phyloP scores from a whole-genome alignment of 2,329 filamentous ascomycete genomes.

The Diaporthe sp. region DNA sequence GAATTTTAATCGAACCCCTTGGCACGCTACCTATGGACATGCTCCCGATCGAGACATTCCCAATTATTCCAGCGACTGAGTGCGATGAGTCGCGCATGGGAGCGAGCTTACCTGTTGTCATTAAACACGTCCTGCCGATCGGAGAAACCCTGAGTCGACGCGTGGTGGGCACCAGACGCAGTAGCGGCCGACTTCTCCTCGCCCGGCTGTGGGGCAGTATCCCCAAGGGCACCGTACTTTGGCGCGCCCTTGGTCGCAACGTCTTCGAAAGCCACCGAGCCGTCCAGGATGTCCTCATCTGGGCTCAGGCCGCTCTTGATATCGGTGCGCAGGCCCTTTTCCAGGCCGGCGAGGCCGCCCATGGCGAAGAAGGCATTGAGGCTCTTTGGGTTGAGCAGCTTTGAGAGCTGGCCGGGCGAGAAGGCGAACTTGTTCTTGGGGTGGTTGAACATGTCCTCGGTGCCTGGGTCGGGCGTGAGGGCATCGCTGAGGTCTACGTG shows the following conservation, averaged over 20 bases:
- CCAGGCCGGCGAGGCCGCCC: constrained; percentile 78
- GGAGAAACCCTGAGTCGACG: constrained; percentile 43
- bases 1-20: too few relatives aligned
- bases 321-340: constrained; percentile 79
- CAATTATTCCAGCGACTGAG: neutral
- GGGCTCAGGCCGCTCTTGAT: constrained; percentile 74
- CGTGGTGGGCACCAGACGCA: constrained; percentile 23
- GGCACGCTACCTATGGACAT: neutral
- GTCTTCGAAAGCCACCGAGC: constrained; percentile 77
- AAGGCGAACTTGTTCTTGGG: constrained; percentile 80
- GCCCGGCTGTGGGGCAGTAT: constrained; percentile 43
- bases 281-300: constrained; percentile 76
- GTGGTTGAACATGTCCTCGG: constrained; percentile 76
- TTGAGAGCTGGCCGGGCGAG: constrained; percentile 78
- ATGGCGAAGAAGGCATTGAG: constrained; percentile 80
- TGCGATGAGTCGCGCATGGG: neutral
- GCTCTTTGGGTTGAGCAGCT: constrained; percentile 85
- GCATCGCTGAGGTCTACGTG: constrained; percentile 62
- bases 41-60: neutral
- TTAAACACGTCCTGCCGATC: constrained; percentile 71
- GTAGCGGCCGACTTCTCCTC: constrained; percentile 21
- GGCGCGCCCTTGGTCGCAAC: constrained; percentile 57
- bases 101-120: constrained; percentile 57
- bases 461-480: constrained; percentile 77
- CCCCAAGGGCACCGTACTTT: constrained; percentile 49